phyloP scores from a whole-genome alignment of 257 asterid genomes.

The Solanum pinnatisectum region DNA sequence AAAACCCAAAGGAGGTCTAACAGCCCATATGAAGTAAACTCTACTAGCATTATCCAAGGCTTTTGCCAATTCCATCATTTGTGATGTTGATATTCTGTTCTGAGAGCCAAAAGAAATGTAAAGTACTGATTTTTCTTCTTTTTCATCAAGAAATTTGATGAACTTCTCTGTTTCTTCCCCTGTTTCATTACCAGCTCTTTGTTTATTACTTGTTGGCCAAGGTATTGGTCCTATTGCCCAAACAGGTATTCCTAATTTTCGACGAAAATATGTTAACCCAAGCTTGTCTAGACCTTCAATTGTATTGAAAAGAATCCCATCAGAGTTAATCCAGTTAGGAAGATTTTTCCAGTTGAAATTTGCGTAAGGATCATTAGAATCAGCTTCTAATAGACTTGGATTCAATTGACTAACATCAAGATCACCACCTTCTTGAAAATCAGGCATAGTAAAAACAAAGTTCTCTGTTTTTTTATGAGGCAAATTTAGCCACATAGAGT shows the following conservation, averaged over 20 bases:
- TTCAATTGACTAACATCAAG: slow-evolving; percentile 6
- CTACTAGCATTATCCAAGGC: slow-evolving; percentile 18
- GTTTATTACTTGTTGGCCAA: slow-evolving; percentile 1
- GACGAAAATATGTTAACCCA: slow-evolving; percentile 14
- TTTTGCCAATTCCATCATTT: slow-evolving; percentile 17
- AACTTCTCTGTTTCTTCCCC: slow-evolving; percentile 5
- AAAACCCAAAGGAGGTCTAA: slow-evolving; percentile 36
- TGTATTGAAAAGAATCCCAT: slow-evolving; percentile 27
- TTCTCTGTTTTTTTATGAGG: slow-evolving; percentile 6
- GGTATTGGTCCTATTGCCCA: slow-evolving; percentile 19
- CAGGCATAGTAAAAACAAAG: slow-evolving; percentile 8
- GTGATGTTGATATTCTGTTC: slow-evolving; percentile 13
- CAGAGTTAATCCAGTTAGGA: slow-evolving; percentile 14
- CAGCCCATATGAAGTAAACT: slow-evolving; percentile 21
- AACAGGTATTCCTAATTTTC: slow-evolving; percentile 9
- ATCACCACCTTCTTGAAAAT: slow-evolving; percentile 11
- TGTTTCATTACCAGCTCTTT: slow-evolving; percentile 5
- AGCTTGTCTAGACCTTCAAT: slow-evolving; percentile 17
- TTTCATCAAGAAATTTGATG: slow-evolving; percentile 22
- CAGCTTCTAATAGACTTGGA: background rate
- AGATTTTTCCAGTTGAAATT: background rate
- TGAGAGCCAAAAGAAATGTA: slow-evolving; percentile 40
- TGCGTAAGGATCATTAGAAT: background rate
- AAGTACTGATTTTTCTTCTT: slow-evolving; percentile 19
- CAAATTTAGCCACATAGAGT: slow-evolving; percentile 12